Evolutionary conservation across 2,329 filamentous ascomycete genomes (phyloP), one percentile per base, ranked within the genome.

Genomic region (Cladosporium sp.): DNA sequence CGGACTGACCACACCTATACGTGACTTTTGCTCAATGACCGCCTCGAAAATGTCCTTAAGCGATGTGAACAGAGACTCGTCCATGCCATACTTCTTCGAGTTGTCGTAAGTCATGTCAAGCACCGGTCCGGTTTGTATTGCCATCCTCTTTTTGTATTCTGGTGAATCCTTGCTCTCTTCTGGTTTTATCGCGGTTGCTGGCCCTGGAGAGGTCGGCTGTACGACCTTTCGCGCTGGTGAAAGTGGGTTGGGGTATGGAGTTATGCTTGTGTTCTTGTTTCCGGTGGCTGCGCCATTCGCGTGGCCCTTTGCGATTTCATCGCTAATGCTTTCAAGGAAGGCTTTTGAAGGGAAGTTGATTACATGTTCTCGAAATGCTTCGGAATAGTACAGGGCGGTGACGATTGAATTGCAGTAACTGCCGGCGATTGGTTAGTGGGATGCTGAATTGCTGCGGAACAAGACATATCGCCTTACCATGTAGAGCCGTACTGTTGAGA

Each of bases 371-470:
- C 93, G 88, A 69, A 98, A 98, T 27, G 88, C 83, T 38, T 89
- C 85, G 16, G 92, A 96, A 73, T 95, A 95, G 73, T 95, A 98
- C 51, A 98, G 82, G 62, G 90, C 94, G 74, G 98, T 93, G 52
- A 98, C 81, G 63, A 98, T 95, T 12, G 93, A 98, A 71, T 98
- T 98, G 74, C 89, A 95, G 72, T 98, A 98, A 69, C 92, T 97
- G 70, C 47, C 29, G 43, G 22, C 41, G 25, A 22, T 2, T 4
- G 8, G 25, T 38, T n/a, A 43, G 38, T 25, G 20, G 12, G 32
- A 16, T 19, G 6, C 6, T n/a, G 7, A 18, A 12, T 38, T n/a
- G 22, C 25, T 49, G 56, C 42, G 54, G 49, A 50, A 22, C 15
- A 35, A 40, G 19, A 27, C 30, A 18, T 40, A 29, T 45, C 33